Evolutionary conservation across 75 land plant genomes (phyloP).

Genomic region (Adiantum capillusveneris): DNA sequence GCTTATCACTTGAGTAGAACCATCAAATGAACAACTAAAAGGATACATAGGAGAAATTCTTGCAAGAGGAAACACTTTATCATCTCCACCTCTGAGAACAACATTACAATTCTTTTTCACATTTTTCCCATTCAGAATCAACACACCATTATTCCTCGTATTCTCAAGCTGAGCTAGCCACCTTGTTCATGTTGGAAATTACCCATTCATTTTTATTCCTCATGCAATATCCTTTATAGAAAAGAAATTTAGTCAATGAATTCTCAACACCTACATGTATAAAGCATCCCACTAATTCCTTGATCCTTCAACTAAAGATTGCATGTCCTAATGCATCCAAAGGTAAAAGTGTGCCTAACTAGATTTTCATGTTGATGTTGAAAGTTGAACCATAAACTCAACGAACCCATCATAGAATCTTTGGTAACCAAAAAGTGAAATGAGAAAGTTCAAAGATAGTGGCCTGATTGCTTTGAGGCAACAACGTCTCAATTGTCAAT

Average conservation of each 20-base stretch:
- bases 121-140: conserved; percentile 31
- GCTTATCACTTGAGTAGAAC: conserved; percentile 87
- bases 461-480: conserved; percentile 50
- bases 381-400: background rate
- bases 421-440: too few species aligned
- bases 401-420: too few species aligned
- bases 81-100: conserved; percentile 45
- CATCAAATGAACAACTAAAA: conserved; percentile 44
- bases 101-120: conserved; percentile 4
- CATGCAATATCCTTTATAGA: conserved; percentile 25
- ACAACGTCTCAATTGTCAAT: conserved; percentile 49
- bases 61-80: conserved; percentile 46
- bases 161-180: conserved; percentile 40
- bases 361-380: conserved; percentile 40
- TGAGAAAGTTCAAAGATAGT: background rate
- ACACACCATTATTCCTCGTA: conserved; percentile 44
- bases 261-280: conserved; percentile 27
- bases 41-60: conserved; percentile 79
- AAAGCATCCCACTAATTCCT: conserved; percentile 31
- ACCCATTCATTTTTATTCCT: too few species aligned
- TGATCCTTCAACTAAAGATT: conserved; percentile 42
- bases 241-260: conserved; percentile 62
- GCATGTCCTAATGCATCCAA: conserved; percentile 47
- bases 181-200: conserved; percentile 48
- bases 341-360: conserved; percentile 31